A percentile compares a stretch with the other conserved stretches of the same genome.
Conservation (phyloP, 2,329 filamentous ascomycete genomes). For the Diaporthe humulicola region DNA sequence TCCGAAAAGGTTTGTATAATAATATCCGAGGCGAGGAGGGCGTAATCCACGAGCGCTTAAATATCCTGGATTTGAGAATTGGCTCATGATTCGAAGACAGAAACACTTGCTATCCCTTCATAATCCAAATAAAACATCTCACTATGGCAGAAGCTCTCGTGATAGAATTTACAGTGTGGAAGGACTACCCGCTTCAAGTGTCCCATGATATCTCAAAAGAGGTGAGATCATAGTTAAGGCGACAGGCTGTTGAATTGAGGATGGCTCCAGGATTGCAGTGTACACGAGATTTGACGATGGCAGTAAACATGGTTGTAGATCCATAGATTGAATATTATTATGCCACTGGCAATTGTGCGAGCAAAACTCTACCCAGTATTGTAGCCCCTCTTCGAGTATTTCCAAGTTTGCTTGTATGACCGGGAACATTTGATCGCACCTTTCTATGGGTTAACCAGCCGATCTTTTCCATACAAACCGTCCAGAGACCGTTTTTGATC, state of each 20-base stretch:
- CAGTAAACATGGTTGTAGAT: neutral
- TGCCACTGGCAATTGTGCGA: neutral
- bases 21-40: neutral
- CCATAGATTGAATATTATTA: neutral
- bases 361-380: neutral
- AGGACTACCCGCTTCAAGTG: neutral
- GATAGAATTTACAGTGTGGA: neutral
- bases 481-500: neutral
- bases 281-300: neutral
- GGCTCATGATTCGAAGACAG: no score
- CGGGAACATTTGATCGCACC: neutral
- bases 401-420: neutral
- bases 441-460: neutral
- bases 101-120: neutral
- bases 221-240: neutral
- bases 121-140: neutral
- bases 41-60: no score
- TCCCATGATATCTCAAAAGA: no score
- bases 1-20: neutral
- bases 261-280: neutral
- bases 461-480: neutral
- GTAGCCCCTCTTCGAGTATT: neutral
- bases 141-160: neutral
- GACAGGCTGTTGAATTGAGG: neutral
- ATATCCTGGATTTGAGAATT: no score